Evolutionary conservation across 305 asterid species (phyloP), one percentile per base, ranked within the genome.

Genomic region (Ruellia speciosa): DNA sequence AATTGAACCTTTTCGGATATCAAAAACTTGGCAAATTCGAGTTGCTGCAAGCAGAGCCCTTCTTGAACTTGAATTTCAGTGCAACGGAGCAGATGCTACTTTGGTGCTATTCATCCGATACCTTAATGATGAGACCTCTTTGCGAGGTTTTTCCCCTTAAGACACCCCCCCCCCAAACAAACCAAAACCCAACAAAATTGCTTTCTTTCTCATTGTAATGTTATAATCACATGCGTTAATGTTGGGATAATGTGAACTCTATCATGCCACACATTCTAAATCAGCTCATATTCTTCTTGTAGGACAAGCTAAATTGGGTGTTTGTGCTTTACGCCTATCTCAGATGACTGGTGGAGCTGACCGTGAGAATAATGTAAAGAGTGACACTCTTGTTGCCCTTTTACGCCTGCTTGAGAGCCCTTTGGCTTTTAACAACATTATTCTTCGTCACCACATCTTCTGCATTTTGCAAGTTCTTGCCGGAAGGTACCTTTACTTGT

Each of bases 381-480:
- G 90, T 66, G 94, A 78, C 63, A 88, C 85, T 33, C 95, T 88
- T 40, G 90, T 86, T 52, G 72, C 94, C 16, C 81, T 92, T 69
- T 80, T 92, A 71, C 95, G 83, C 64, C 70, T 88, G 78, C 95
- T 92, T 67, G 97, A 88, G 83, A 86, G 99, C 77, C 88, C 94
- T 14, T 49, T 81, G 79, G 85, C 95, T 51, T 92, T 92, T 73
- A 88, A 92, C 84, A 92, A 92, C 60, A 71, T 77, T 58, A 63
- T 64, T 53, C 96, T 92, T 63, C 96, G 97, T 49, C 99, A 88
- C 82, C 80, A 88, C 74, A 71, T 88, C 59, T 92, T 86, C 83
- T 81, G 96, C 89, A 86, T 88, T 67, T 79, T 92, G 76, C 99
- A 92, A 83, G 99, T 88, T 64, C 89, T 92, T 46, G 89, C 95